phyloP scores from a whole-genome alignment of 2,329 filamentous ascomycete species.

The Colletotrichum camelliae region DNA sequence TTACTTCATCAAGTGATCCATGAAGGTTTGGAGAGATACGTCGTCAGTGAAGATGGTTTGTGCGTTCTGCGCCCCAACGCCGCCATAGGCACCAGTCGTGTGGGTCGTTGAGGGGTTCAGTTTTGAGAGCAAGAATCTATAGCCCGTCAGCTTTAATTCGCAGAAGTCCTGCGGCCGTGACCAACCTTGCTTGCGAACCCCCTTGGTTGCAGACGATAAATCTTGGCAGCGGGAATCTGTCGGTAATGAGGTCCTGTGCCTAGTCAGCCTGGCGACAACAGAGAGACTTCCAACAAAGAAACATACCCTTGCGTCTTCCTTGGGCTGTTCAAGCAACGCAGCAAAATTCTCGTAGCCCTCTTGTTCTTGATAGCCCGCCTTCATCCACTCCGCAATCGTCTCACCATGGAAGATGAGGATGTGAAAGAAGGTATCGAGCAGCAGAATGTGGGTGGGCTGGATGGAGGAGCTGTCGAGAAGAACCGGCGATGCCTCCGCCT shows the following conservation, averaged over 20 bases:
- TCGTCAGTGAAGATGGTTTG: slow-evolving; percentile 99
- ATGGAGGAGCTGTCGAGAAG: slow-evolving; percentile 96
- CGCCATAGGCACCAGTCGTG: slow-evolving; percentile 90
- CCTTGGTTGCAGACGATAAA: slow-evolving; percentile 99
- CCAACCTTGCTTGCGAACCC: slow-evolving; percentile 77
- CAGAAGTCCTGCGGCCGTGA: neutral
- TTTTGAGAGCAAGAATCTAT: slow-evolving; percentile 92
- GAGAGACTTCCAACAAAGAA: neutral
- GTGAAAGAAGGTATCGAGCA: slow-evolving; percentile 99
- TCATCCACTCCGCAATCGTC: slow-evolving; percentile 97
- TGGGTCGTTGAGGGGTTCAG: slow-evolving; percentile 98
- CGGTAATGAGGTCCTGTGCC: slow-evolving; percentile 86
- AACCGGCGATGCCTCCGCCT: slow-evolving; percentile 75
- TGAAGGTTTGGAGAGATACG: slow-evolving; percentile 96
- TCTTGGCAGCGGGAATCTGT: slow-evolving; percentile 95
- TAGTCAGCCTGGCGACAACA: slow-evolving; percentile 18
- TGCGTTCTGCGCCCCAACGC: slow-evolving; percentile 81
- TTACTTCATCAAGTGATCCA: slow-evolving; percentile 99
- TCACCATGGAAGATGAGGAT: slow-evolving; percentile 99
- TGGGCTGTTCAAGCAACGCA: slow-evolving; percentile 85
- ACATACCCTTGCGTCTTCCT: slow-evolving; percentile 92
- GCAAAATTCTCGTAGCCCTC: slow-evolving; percentile 98
- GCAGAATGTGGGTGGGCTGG: slow-evolving; percentile 88
- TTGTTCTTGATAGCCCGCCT: slow-evolving; percentile 96
- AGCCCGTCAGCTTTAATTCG: neutral